phyloP scores from a whole-genome alignment of 1,284 basidiomycete species.

The Cutaneotrichosporon sp. region DNA sequence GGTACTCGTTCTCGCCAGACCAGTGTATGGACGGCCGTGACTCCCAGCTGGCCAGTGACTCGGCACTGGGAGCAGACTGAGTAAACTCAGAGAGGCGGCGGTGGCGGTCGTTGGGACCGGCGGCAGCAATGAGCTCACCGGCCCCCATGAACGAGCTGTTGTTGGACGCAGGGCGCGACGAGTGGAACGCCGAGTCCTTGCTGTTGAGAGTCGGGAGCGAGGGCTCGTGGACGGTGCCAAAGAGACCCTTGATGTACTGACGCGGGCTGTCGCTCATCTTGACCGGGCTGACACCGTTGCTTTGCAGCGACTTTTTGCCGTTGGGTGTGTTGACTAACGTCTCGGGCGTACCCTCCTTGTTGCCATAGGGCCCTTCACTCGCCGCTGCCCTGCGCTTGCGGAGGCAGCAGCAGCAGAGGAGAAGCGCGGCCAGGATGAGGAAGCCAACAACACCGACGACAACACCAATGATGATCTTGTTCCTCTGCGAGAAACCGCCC shows the following conservation, averaged over 20 bases:
- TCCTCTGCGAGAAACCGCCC: constrained; percentile 43
- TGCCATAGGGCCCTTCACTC: not conserved
- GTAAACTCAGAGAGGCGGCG: not conserved
- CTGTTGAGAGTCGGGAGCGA: not conserved
- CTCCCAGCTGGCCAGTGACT: constrained; percentile 45
- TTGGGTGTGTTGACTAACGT: constrained; percentile 13
- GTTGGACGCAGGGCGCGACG: not conserved
- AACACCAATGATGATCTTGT: constrained; percentile 48
- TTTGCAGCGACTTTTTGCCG: constrained; percentile 10
- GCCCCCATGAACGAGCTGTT: constrained; percentile 11
- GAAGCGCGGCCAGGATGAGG: constrained; percentile 35
- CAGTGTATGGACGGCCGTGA: constrained; percentile 48
- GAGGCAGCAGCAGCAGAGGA: constrained; percentile 49
- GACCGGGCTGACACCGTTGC: constrained; percentile 3
- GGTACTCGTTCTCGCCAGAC: constrained; percentile 45
- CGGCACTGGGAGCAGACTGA: not conserved
- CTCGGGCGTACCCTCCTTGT: constrained; percentile 13
- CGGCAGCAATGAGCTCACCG: constrained; percentile 10
- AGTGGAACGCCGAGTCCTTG: not conserved
- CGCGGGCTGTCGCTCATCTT: constrained; percentile 10
- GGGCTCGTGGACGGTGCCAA: constrained; percentile 7
- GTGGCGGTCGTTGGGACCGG: not conserved
- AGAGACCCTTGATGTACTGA: constrained; percentile 13
- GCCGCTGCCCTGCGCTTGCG: constrained; percentile 28
- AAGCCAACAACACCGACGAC: constrained; percentile 37